Conservation (phyloP, 495 filamentous ascomycete genomes). For the Neohortaea acidophila region DNA sequence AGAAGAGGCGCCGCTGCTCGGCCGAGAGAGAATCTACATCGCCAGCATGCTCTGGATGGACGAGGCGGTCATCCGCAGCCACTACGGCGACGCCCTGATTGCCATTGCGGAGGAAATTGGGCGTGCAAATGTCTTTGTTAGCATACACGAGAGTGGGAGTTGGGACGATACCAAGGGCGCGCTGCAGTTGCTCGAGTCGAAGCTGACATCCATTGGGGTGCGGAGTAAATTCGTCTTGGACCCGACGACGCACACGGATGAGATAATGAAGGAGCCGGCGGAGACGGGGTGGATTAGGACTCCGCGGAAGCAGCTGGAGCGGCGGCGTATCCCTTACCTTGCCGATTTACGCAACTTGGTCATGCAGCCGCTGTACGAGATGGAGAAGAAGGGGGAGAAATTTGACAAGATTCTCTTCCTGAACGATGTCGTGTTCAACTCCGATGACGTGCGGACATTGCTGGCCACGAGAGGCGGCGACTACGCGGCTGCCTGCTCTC, state of each 20-base stretch:
- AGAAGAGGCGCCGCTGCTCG: no score
- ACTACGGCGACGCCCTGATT: neutral
- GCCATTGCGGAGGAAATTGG: neutral
- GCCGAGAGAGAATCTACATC: neutral
- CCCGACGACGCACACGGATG: constrained; percentile 40
- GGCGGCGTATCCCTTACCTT: constrained; percentile 53
- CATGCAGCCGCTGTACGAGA: constrained; percentile 32
- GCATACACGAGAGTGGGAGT: constrained; percentile 55
- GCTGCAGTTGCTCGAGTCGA: constrained; percentile 41
- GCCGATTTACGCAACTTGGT: constrained; percentile 46
- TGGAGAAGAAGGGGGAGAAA: constrained; percentile 31
- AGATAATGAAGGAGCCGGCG: constrained; percentile 24
- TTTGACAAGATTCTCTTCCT: constrained; percentile 62
- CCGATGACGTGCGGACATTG: constrained; percentile 51
- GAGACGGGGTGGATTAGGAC: constrained; percentile 44
- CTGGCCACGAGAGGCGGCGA: constrained; percentile 54
- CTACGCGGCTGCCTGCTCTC: constrained; percentile 68
- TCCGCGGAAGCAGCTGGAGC: constrained; percentile 16
- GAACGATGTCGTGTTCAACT: constrained; percentile 61
- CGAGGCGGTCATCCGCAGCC: neutral
- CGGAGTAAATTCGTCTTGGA: constrained; percentile 38
- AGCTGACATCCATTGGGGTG: constrained; percentile 39
- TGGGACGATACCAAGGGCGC: constrained; percentile 55
- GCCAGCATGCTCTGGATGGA: neutral
- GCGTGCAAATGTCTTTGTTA: constrained; percentile 42